Evolutionary conservation across 345 rosid genomes (phyloP).

Genomic region (Euphorbia pulcherrima): DNA sequence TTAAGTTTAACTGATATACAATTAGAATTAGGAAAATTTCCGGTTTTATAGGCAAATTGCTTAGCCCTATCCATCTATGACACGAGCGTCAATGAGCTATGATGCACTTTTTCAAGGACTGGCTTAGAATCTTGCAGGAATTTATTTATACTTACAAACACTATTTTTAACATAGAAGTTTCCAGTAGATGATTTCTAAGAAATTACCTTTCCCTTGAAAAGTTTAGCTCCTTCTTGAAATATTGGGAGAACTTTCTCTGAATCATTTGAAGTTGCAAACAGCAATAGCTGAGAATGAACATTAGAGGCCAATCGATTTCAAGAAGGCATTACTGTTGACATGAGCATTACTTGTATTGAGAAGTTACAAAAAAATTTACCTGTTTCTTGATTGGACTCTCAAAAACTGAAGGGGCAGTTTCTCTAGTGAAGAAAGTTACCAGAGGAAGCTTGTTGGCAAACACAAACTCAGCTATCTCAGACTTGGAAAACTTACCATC

Average conservation of each 20-base stretch:
- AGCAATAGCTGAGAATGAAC: conserved; percentile 56
- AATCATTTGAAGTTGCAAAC: conserved; percentile 61
- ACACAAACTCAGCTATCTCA: conserved; percentile 58
- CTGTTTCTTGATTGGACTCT: conserved; percentile 89
- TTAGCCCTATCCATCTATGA: too few relatives aligned
- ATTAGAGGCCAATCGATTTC: conserved; percentile 5
- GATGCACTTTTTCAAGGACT: background rate
- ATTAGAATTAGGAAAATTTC: background rate
- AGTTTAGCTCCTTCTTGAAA: conserved; percentile 79
- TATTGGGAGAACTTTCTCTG: conserved; percentile 55
- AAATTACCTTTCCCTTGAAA: conserved; percentile 91
- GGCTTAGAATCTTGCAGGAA: background rate
- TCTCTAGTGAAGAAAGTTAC: conserved; percentile 79
- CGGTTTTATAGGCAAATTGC: background rate
- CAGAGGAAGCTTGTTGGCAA: conserved; percentile 83
- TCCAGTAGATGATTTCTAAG: background rate
- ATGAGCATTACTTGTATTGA: background rate
- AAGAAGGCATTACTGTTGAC: background rate
- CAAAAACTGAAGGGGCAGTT: conserved; percentile 70
- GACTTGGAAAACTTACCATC: conserved; percentile 83
- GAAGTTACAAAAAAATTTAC: conserved; percentile 22
- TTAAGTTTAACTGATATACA: background rate
- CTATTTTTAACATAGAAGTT: background rate
- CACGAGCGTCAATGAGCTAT: background rate
- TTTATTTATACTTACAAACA: background rate